phyloP scores from a whole-genome alignment of 2,329 filamentous ascomycete genomes.

The Diaporthe australafricana region DNA sequence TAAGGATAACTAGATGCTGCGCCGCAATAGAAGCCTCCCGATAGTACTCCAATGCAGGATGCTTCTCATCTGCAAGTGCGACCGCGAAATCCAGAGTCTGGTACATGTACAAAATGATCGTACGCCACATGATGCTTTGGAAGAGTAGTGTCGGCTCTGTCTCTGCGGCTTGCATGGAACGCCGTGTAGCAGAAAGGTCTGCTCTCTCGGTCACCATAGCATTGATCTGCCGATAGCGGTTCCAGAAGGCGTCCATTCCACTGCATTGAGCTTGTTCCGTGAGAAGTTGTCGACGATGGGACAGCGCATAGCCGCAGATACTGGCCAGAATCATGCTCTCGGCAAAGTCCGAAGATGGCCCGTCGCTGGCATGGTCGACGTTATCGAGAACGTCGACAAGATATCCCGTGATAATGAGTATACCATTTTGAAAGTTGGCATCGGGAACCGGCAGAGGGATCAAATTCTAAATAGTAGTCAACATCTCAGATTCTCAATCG shows the following conservation, averaged over 20 bases:
- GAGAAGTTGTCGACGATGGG: neutral
- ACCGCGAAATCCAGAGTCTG: neutral
- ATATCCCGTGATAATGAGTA: neutral
- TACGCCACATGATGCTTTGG: slow-evolving; percentile 7
- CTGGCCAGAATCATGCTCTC: slow-evolving; percentile 1
- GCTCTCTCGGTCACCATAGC: neutral
- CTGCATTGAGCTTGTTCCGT: neutral
- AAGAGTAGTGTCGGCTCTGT: neutral
- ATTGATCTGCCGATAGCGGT: neutral
- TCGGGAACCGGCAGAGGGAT: neutral
- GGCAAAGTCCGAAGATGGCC: neutral
- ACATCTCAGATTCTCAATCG: neutral
- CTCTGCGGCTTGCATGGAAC: neutral
- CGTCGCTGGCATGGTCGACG: neutral
- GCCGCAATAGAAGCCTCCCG: neutral
- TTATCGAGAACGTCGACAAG: neutral
- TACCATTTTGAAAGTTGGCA: neutral
- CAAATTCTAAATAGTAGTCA: neutral
- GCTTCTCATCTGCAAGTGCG: neutral
- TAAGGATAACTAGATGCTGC: neutral
- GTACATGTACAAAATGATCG: neutral
- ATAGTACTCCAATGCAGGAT: neutral
- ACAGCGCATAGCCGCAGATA: neutral
- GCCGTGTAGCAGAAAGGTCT: neutral
- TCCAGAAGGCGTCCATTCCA: neutral